Conservation (phyloP, 257 asterid species). For the Nicotiana tabacum region DNA sequence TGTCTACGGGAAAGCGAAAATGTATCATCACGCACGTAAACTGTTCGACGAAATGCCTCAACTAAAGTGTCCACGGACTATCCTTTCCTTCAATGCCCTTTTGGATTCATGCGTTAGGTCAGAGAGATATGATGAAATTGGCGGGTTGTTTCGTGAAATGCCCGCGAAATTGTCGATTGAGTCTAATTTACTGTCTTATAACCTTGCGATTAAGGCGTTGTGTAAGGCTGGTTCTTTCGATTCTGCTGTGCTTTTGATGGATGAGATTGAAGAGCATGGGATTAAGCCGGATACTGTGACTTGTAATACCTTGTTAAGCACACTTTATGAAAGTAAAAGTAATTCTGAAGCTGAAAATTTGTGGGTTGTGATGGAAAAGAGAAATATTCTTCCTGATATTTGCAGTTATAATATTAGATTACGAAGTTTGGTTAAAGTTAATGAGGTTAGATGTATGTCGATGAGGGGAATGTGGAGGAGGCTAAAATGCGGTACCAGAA, state of each 20-base stretch:
- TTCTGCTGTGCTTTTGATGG: conserved; percentile 31
- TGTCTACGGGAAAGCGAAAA: conserved; percentile 36
- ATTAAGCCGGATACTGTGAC: conserved; percentile 26
- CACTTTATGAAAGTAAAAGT: conserved; percentile 18
- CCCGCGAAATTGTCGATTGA: conserved; percentile 31
- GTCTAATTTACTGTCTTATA: conserved; percentile 40
- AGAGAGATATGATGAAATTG: conserved; percentile 16
- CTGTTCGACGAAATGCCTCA: conserved; percentile 61
- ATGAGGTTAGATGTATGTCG: conserved; percentile 24
- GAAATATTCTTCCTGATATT: conserved; percentile 25
- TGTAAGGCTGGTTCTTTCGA: conserved; percentile 37
- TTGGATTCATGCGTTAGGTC: conserved; percentile 34
- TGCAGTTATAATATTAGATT: conserved; percentile 39
- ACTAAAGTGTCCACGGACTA: conserved; percentile 37
- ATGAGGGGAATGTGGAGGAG: conserved; percentile 33
- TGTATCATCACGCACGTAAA: conserved; percentile 37
- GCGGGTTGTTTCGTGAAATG: conserved; percentile 31
- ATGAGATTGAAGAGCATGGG: conserved; percentile 34
- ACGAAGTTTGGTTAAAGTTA: conserved; percentile 25
- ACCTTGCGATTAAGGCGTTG: conserved; percentile 26
- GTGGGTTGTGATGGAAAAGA: conserved; percentile 44
- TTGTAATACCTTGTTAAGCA: conserved; percentile 29
- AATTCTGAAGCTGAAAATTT: conserved; percentile 34
- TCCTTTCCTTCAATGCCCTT: conserved; percentile 47
- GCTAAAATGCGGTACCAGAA: conserved; percentile 33